These are phyloP conservation scores for Fusarium subtropicale DNA, from an alignment of 2,329 filamentous ascomycete species.

Conservation along the genomic window DNA sequence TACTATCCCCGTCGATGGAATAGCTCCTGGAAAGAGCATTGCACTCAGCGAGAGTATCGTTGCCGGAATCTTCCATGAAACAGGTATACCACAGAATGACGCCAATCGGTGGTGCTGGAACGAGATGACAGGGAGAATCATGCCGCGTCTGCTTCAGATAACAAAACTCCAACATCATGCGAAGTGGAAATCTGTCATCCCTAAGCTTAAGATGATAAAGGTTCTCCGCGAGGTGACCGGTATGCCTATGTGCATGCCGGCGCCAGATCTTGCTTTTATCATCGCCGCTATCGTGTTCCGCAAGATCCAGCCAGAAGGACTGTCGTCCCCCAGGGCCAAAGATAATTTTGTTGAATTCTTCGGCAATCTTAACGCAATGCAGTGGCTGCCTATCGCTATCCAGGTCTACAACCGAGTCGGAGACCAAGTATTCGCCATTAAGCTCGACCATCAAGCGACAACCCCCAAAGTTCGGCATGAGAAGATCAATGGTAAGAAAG, in stretches of 20 bases:
- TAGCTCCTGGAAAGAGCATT: accelerated
- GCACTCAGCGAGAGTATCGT: not conserved
- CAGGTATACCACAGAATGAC: accelerated
- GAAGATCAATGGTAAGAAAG: accelerated
- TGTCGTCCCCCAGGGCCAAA: accelerated
- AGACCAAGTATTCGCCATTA: accelerated
- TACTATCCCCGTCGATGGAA: not conserved
- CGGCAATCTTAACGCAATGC: accelerated
- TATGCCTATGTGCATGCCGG: accelerated
- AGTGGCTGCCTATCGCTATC: not conserved
- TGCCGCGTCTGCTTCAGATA: accelerated
- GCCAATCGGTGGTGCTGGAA: accelerated
- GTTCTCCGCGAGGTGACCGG: accelerated
- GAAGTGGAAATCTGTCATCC: accelerated
- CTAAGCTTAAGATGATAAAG: accelerated
- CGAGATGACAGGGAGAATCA: accelerated
- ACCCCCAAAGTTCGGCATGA: accelerated
- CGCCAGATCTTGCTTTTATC: accelerated
- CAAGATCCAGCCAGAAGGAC: accelerated
- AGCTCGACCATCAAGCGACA: accelerated
- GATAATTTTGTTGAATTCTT: accelerated
- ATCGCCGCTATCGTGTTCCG: not conserved
- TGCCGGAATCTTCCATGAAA: not conserved
- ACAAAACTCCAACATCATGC: accelerated
- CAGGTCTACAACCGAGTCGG: accelerated